phyloP scores from a whole-genome alignment of 768 basidiomycete species.

The Mycena polygramma region DNA sequence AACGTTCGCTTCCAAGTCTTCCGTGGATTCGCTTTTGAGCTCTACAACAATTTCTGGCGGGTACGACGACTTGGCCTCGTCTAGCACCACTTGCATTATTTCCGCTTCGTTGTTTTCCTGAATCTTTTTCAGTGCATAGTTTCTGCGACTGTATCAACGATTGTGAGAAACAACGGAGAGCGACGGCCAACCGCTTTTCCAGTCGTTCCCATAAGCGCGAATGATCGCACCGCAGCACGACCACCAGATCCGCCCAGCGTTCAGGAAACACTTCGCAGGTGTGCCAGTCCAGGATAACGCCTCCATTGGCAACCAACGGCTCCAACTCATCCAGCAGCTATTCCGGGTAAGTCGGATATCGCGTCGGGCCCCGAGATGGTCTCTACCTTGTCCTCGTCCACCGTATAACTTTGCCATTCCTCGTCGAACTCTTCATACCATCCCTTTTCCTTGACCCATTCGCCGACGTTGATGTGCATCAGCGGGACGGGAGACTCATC shows the following conservation, averaged over 20 bases:
- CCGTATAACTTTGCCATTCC: conserved; percentile 94
- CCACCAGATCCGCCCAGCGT: conserved; percentile 95
- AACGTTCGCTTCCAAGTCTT: conserved; percentile 91
- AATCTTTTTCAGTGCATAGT: conserved; percentile 92
- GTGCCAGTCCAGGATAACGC: conserved; percentile 94
- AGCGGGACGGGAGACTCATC: conserved; percentile 79
- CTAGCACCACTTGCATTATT: conserved; percentile 93
- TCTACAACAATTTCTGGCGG: conserved; percentile 89
- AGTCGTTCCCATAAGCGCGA: conserved; percentile 89
- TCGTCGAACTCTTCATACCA: conserved; percentile 90
- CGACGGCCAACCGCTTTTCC: conserved; percentile 79
- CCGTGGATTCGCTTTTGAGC: conserved; percentile 79
- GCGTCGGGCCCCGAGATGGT: not conserved
- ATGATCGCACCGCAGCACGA: conserved; percentile 93
- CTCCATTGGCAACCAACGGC: conserved; percentile 74
- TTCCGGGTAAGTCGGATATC: conserved; percentile 25
- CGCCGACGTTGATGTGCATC: conserved; percentile 90
- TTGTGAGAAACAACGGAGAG: conserved; percentile 14
- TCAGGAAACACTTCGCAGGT: conserved; percentile 95
- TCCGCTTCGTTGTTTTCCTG: conserved; percentile 99
- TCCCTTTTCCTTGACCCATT: conserved; percentile 86
- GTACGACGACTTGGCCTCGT: conserved; percentile 92
- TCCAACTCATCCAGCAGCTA: conserved; percentile 94
- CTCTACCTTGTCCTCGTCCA: conserved; percentile 95
- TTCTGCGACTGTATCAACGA: conserved; percentile 57